Evolutionary conservation across 495 filamentous ascomycete genomes (phyloP).

Genomic region (Talaromyces wortmannii): DNA sequence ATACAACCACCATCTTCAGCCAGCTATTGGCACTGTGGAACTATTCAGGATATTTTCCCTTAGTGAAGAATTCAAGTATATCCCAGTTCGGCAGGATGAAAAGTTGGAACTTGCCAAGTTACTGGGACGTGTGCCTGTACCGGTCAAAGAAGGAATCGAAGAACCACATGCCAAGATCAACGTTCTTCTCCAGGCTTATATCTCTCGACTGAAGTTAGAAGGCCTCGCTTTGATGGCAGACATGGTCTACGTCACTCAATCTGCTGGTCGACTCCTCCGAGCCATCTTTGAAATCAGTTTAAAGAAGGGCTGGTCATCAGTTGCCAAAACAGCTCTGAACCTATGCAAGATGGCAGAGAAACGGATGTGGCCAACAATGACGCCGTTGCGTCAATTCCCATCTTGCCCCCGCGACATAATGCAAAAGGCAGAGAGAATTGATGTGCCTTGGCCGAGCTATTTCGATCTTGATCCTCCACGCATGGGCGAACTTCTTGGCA

Average conservation of each 20-base stretch:
- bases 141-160: conserved; percentile 95
- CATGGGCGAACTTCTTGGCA: conserved; percentile 91
- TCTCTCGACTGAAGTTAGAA: conserved; percentile 89
- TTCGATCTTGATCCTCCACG: conserved; percentile 94
- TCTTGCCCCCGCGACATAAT: conserved; percentile 77
- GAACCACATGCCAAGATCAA: conserved; percentile 98
- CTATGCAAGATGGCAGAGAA: conserved; percentile 99
- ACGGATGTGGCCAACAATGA: conserved; percentile 99
- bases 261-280: conserved; percentile 88
- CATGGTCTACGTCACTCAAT: conserved; percentile 97
- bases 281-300: conserved; percentile 95
- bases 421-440: conserved; percentile 86
- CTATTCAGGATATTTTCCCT: conserved; percentile 96
- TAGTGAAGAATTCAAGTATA: conserved; percentile 98
- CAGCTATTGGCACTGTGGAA: conserved; percentile 84
- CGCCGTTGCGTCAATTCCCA: conserved; percentile 86
- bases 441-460: conserved; percentile 88
- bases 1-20: conserved; percentile 93
- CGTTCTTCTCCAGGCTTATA: conserved; percentile 95
- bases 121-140: conserved; percentile 81
- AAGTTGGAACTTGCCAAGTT: conserved; percentile 94
- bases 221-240: conserved; percentile 96
- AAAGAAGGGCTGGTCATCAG: conserved; percentile 93
- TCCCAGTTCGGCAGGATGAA: conserved; percentile 95
- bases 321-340: conserved; percentile 86